Conservation (phyloP, 2,329 filamentous ascomycete genomes). For the Davidsoniella eucalypti region DNA sequence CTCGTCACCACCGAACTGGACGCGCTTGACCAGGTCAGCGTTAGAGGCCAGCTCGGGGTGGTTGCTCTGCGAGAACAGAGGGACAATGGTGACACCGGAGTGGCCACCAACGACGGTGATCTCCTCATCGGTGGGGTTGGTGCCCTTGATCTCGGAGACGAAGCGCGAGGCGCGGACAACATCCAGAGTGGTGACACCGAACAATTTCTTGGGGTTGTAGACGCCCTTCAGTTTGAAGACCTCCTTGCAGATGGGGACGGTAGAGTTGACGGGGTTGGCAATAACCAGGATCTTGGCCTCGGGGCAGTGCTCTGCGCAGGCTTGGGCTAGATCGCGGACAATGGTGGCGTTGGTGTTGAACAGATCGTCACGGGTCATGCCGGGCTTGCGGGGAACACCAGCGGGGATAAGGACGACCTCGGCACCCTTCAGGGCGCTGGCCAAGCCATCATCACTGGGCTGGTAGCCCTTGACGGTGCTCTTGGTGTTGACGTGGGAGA, state of each 20-base stretch:
- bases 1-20: slow-evolving; percentile 98
- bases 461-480: slow-evolving; percentile 83
- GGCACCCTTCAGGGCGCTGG: slow-evolving; percentile 63
- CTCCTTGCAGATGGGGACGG: slow-evolving; percentile 92
- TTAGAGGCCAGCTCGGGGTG: slow-evolving; percentile 70
- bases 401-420: slow-evolving; percentile 96
- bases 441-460: slow-evolving; percentile 57
- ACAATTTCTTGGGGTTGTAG: slow-evolving; percentile 98
- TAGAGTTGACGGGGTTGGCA: slow-evolving; percentile 99
- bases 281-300: slow-evolving; percentile 95
- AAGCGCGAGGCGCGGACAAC: slow-evolving; percentile 96
- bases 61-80: slow-evolving; percentile 85
- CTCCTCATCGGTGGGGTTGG: slow-evolving; percentile 81
- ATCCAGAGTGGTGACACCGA: slow-evolving; percentile 98
- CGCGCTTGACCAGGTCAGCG: slow-evolving; percentile 71
- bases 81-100: slow-evolving; percentile 96
- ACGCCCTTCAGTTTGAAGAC: slow-evolving; percentile 89
- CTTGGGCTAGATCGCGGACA: slow-evolving; percentile 95
- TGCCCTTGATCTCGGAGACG: slow-evolving; percentile 84
- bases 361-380: slow-evolving; percentile 98
- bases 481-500: slow-evolving; percentile 99
- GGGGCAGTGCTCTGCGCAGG: slow-evolving; percentile 71
- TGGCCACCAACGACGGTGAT: slow-evolving; percentile 95
- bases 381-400: slow-evolving; percentile 96
- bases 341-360: slow-evolving; percentile 99